These are phyloP conservation scores for Euphorbia tirucalli DNA, from an alignment of 345 rosid species.

Conservation along the genomic window DNA sequence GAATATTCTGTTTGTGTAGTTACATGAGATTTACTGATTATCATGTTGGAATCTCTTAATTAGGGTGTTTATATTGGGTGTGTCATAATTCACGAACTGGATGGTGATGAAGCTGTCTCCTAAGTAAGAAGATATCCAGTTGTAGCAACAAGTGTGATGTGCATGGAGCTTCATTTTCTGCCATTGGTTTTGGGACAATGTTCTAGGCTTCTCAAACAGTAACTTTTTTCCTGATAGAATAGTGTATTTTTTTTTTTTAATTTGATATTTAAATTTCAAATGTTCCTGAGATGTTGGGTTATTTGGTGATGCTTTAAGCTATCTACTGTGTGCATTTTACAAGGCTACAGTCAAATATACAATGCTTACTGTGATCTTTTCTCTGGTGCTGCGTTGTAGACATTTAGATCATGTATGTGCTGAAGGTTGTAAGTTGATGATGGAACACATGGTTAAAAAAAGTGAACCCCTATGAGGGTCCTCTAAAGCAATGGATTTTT, in stretches of 20 bases:
- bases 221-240: constrained; percentile 13
- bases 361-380: neutral
- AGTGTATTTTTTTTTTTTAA: constrained; percentile 19
- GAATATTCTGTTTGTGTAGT: constrained; percentile 41
- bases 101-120: constrained; percentile 75
- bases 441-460: neutral
- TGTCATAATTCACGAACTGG: constrained; percentile 69
- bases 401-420: neutral
- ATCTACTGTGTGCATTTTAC: neutral
- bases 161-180: constrained; percentile 51
- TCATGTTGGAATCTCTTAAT: constrained; percentile 73
- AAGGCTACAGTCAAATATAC: neutral
- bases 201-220: constrained; percentile 37
- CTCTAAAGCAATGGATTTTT: too few relatives aligned
- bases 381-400: neutral
- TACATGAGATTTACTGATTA: constrained; percentile 48
- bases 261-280: constrained; percentile 18
- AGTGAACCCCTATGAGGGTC: neutral
- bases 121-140: constrained; percentile 81
- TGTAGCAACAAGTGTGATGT: constrained; percentile 70
- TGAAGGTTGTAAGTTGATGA: neutral
- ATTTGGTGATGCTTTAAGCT: constrained; percentile 1
- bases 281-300: constrained; percentile 9
- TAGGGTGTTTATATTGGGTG: constrained; percentile 80
- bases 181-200: constrained; percentile 40